These are phyloP conservation scores for Phytophthora nicotianae DNA, from an alignment of 352 stramenopile genomes.

Conservation along the genomic window DNA sequence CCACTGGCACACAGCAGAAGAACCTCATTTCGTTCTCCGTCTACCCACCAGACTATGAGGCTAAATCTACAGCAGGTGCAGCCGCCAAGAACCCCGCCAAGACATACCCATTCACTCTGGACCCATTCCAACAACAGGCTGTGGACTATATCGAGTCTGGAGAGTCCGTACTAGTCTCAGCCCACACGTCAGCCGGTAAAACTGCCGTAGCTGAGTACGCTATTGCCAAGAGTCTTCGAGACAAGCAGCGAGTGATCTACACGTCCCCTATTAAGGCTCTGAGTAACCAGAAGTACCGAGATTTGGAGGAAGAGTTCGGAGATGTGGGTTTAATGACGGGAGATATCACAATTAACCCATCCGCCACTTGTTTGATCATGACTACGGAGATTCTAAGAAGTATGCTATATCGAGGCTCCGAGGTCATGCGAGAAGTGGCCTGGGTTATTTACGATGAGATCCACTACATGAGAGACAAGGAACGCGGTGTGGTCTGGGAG, in stretches of 20 bases:
- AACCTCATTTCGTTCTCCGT: conserved; percentile 96
- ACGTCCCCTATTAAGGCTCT: conserved; percentile 99
- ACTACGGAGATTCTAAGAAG: conserved; percentile 97
- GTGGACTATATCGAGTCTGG: conserved; percentile 96
- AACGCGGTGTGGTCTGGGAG: conserved; percentile 98
- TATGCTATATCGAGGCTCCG: conserved; percentile 99
- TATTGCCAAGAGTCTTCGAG: conserved; percentile 96
- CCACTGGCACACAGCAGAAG: conserved; percentile 95
- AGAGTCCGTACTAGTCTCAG: conserved; percentile 98
- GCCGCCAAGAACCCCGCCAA: conserved; percentile 92
- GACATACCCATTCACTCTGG: conserved; percentile 97
- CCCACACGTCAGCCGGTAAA: conserved; percentile 98
- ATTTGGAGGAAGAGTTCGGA: conserved; percentile 94
- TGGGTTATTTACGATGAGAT: conserved; percentile 99
- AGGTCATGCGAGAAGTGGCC: conserved; percentile 98
- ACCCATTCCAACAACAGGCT: conserved; percentile 98
- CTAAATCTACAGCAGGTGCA: conserved; percentile 50
- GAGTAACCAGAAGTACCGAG: conserved; percentile 99
- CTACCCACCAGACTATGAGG: conserved; percentile 78
- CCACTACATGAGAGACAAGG: conserved; percentile 99
- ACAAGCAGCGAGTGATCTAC: conserved; percentile 97
- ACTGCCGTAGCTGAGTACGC: conserved; percentile 98
- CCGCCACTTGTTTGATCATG: conserved; percentile 98
- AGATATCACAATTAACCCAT: conserved; percentile 99
- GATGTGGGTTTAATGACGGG: conserved; percentile 99